A percentile compares a stretch with the other conserved stretches of the same genome.
Conservation (phyloP, 2,329 filamentous ascomycete species). For the Hypoxylon sp. region DNA sequence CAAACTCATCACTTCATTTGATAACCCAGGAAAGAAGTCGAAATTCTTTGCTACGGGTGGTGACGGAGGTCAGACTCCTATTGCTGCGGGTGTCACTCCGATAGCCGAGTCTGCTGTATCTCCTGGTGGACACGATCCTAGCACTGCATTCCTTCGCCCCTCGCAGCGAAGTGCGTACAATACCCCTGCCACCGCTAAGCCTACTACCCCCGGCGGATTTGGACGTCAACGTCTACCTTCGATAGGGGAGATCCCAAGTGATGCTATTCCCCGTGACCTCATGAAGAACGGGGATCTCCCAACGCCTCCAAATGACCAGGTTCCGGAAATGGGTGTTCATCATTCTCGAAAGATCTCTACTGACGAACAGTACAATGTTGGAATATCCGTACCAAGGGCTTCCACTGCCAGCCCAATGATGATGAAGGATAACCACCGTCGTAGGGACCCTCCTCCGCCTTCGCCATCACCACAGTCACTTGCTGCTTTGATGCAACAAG, state of each 20-base stretch:
- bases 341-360: conserved; percentile 58
- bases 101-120: conserved; percentile 86
- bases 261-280: conserved; percentile 52
- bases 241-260: conserved; percentile 76
- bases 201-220: conserved; percentile 73
- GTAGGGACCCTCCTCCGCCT: conserved; percentile 71
- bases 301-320: conserved; percentile 48
- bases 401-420: conserved; percentile 78
- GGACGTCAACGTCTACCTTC: conserved; percentile 79
- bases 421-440: conserved; percentile 65
- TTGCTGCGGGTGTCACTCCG: conserved; percentile 86
- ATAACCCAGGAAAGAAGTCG: conserved; percentile 72
- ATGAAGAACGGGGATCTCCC: conserved; percentile 52
- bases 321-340: conserved; percentile 48
- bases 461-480: conserved; percentile 78
- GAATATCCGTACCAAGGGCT: conserved; percentile 71
- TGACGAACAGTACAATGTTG: conserved; percentile 62
- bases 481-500: conserved; percentile 72
- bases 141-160: conserved; percentile 77
- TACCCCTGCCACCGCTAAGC: conserved; percentile 77
- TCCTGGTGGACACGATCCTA: conserved; percentile 76
- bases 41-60: conserved; percentile 72
- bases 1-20: conserved; percentile 93
- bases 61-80: conserved; percentile 78
- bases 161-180: conserved; percentile 78